phyloP scores from a whole-genome alignment of 2,329 filamentous ascomycete species.

The Penicillium frequentans region DNA sequence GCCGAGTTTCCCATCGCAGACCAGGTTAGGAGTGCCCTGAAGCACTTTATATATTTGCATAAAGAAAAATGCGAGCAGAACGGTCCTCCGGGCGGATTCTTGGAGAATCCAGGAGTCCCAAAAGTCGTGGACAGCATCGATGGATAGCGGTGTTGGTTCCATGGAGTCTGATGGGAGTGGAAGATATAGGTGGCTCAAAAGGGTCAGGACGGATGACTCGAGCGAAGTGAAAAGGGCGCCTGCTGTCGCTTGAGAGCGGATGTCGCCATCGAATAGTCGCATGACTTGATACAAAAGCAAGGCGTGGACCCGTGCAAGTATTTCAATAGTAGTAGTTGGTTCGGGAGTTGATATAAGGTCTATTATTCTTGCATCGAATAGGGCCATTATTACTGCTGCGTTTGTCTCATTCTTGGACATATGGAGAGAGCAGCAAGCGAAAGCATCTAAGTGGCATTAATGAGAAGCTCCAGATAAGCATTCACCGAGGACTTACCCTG shows the following conservation, averaged over 20 bases:
- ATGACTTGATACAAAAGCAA: conserved; percentile 54
- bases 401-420: conserved; percentile 52
- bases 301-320: conserved; percentile 49
- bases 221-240: conserved; percentile 34
- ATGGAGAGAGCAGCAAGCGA: conserved; percentile 56
- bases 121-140: conserved; percentile 45
- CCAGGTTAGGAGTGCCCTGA: conserved; percentile 8
- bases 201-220: conserved; percentile 20
- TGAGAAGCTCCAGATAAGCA: neutral
- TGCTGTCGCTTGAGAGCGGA: conserved; percentile 42
- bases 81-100: conserved; percentile 56
- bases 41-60: conserved; percentile 25
- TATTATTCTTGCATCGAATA: conserved; percentile 47
- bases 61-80: conserved; percentile 52
- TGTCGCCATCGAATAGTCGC: conserved; percentile 53
- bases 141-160: conserved; percentile 27
- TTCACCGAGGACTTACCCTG: conserved; percentile 41
- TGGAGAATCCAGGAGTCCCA: conserved; percentile 56
- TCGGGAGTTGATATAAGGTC: conserved; percentile 43
- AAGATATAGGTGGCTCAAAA: conserved; percentile 20
- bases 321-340: conserved; percentile 23
- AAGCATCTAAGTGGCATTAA: conserved; percentile 45
- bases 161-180: conserved; percentile 13
- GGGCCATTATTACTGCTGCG: conserved; percentile 49
- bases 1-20: conserved; percentile 29